A percentile compares a stretch with the other conserved stretches of the same genome.
Evolutionary conservation across 163 green algal species (phyloP).

Genomic region (Scenedesmus sp.): DNA sequence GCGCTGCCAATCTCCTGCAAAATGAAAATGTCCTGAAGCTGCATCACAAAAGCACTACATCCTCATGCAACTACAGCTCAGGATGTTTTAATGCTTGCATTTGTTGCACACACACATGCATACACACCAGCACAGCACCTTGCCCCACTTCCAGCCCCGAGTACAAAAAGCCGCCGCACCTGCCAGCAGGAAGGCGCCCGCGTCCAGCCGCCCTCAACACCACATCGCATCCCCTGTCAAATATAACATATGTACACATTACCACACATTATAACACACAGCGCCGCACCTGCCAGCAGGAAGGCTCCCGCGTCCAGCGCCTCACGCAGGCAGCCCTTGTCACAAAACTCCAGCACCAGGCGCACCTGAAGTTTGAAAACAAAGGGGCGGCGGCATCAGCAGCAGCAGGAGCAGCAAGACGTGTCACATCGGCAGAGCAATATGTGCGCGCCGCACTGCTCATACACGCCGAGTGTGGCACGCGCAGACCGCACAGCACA

Average conservation of each 20-base stretch:
- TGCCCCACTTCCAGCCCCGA: too few relatives aligned
- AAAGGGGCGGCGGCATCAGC: background rate
- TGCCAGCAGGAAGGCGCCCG: slow-evolving; percentile 47
- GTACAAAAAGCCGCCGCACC: background rate
- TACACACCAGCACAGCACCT: too few relatives aligned
- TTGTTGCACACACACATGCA: too few relatives aligned
- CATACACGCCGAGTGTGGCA: background rate
- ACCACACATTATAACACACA: too few relatives aligned
- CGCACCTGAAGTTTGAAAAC: background rate
- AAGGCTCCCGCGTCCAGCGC: slow-evolving; percentile 57
- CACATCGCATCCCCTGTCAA: background rate
- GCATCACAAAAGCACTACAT: too few relatives aligned
- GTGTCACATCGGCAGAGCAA: background rate
- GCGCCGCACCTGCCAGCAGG: slow-evolving; percentile 21
- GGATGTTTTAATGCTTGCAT: too few relatives aligned
- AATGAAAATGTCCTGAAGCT: too few relatives aligned
- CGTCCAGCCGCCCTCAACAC: slow-evolving; percentile 43
- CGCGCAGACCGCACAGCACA: background rate
- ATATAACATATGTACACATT: too few relatives aligned
- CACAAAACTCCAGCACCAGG: slow-evolving; percentile 51
- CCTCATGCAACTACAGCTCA: too few relatives aligned
- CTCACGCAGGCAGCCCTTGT: slow-evolving; percentile 56
- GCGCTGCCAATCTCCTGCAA: too few relatives aligned
- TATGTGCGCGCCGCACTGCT: background rate
- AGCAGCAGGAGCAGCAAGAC: background rate